A percentile compares a stretch with the other conserved stretches of the same genome.
Evolutionary conservation across 306 rosid genomes (phyloP).

Genomic region (Corylus avellana): DNA sequence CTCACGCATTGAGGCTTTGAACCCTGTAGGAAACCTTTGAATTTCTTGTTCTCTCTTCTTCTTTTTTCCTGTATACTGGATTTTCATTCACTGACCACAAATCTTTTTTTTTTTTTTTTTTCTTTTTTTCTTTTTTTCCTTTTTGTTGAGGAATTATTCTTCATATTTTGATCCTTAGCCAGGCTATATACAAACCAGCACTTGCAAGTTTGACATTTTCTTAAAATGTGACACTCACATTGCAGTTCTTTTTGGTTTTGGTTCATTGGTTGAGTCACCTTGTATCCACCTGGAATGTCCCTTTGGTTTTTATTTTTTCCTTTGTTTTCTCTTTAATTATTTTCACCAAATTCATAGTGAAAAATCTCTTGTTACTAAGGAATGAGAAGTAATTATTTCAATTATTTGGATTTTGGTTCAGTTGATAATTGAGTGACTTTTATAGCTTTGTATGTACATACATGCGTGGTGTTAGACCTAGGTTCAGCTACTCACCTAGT

Average conservation of each 20-base stretch:
- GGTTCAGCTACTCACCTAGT: not conserved
- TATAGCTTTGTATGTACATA: not conserved
- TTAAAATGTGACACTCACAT: not conserved
- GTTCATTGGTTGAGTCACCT: not conserved
- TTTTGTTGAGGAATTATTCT: not conserved
- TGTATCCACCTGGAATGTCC: not conserved
- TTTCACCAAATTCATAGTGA: not conserved
- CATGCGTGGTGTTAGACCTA: not conserved
- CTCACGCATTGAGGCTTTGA: not conserved
- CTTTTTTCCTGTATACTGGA: not conserved
- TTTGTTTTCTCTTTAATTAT: not conserved
- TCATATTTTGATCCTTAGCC: not conserved
- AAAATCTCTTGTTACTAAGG: not conserved
- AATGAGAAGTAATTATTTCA: not conserved
- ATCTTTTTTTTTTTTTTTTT: not conserved
- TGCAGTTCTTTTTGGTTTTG: not conserved
- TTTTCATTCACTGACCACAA: not conserved
- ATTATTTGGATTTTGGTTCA: not conserved
- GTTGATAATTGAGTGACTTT: not conserved
- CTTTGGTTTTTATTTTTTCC: not conserved
- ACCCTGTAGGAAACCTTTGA: not conserved
- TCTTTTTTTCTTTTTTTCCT: not conserved
- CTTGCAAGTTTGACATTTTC: not conserved
- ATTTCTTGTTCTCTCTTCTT: not conserved
- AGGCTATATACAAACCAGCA: not conserved